Evolutionary conservation across 768 basidiomycete genomes (phyloP), one percentile per base, ranked within the genome.

Genomic region (Panaeolus cyanescens): DNA sequence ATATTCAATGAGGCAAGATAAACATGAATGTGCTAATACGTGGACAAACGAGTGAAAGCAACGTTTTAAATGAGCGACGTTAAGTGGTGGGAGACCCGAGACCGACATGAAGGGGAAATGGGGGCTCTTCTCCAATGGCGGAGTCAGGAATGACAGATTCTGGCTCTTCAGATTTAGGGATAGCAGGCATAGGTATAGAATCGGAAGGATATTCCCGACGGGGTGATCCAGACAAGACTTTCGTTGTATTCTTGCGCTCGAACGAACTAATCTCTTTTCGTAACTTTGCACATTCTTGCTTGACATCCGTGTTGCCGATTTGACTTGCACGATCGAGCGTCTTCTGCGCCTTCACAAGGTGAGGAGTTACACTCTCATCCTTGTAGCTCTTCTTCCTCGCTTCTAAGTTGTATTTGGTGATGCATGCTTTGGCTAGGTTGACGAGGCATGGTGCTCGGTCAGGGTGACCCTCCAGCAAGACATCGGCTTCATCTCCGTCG

Each of bases 351-450:
- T 34, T 34, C 13, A 7, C 7, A 34, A 34, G 6, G 33, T 34
- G 13, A 7, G 6, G 33, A 7, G 7, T 6, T 34, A 13, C 33
- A 7, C 33, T 13, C 25, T 50, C 45, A 28, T n/a, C 45, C 25
- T 50, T 28, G 25, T 50, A 50, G 33, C 13, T 34, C 33, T 34
- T 34, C 33, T 13, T 13, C 7, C 13, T 34, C 33, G 33, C 33
- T 34, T 34, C 33, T 13, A 7, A 6, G 6, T 34, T 13, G 33
- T 34, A 34, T 13, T 50, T 50, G 10, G 9, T 6, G 25, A 53
- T 55, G 5, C 57, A 60, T 22, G 55, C 54, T 4, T 40, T 53
- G 1, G 60, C 59, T 3, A 64, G 60, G 30, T 64, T 60, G 17
- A 45, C 61, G 25, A 50, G 34, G 30, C 57, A 61, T 10, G 25